A percentile compares a stretch with the other conserved stretches of the same genome.
Evolutionary conservation across 495 filamentous ascomycete genomes (phyloP).

Genomic region (Neurospora sp.): DNA sequence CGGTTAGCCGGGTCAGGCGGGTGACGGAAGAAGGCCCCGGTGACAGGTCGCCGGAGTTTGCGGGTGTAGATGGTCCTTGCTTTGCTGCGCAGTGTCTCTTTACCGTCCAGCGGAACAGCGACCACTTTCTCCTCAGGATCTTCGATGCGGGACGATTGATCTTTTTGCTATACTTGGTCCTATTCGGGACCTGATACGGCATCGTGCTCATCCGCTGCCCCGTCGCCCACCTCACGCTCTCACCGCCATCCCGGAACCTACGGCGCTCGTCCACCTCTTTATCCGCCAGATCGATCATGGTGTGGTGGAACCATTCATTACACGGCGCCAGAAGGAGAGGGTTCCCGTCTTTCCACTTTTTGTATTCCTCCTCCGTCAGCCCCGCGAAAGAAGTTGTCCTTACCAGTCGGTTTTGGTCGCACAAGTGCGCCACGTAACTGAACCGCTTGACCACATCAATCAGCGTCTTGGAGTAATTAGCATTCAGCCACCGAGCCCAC

Average conservation of each 20-base stretch:
- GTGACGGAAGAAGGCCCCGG: neutral
- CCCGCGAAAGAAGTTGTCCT: neutral
- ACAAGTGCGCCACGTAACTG: neutral
- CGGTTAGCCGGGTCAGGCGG: neutral
- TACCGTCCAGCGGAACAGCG: neutral
- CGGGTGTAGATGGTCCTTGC: neutral
- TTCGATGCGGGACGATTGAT: too few relatives aligned
- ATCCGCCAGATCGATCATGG: constrained; percentile 4
- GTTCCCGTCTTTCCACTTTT: neutral
- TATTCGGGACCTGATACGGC: neutral
- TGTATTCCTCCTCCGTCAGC: neutral
- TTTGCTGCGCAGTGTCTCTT: neutral
- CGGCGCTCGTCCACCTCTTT: neutral
- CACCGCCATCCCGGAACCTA: neutral
- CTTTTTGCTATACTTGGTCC: neutral
- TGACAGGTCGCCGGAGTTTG: neutral
- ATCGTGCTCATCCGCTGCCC: neutral
- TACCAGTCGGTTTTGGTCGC: neutral
- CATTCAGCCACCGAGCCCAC: neutral
- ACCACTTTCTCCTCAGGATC: neutral
- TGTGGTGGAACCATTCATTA: constrained; percentile 2
- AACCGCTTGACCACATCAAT: neutral
- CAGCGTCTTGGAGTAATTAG: neutral
- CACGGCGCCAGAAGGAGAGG: neutral
- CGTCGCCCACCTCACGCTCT: neutral